Conservation (phyloP, 192 early-diverging fungal genomes). For the Coemansia aciculifera region DNA sequence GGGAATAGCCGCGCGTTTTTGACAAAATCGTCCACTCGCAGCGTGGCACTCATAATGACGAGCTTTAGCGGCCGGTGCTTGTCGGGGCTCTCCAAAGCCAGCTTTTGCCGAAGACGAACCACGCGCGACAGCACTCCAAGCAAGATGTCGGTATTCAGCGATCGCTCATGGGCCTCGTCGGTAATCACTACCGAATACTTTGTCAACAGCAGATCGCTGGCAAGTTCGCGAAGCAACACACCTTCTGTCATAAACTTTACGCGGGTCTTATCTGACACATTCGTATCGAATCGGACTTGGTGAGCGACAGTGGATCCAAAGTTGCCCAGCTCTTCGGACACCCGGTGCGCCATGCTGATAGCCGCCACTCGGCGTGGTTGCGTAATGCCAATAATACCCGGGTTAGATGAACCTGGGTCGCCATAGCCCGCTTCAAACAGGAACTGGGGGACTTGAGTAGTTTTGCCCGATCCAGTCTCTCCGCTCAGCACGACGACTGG, state of each 20-base stretch:
- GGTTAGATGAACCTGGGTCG: conserved; percentile 70
- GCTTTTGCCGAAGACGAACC: conserved; percentile 71
- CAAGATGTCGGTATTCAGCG: conserved; percentile 95
- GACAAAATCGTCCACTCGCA: conserved; percentile 96
- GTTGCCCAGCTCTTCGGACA: conserved; percentile 85
- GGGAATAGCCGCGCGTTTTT: conserved; percentile 80
- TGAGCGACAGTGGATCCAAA: conserved; percentile 61
- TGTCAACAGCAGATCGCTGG: conserved; percentile 81
- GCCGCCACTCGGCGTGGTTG: conserved; percentile 98
- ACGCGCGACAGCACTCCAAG: conserved; percentile 96
- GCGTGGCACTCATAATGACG: conserved; percentile 98
- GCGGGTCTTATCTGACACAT: conserved; percentile 68
- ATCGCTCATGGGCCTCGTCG: conserved; percentile 99
- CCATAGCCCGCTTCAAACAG: conserved; percentile 98
- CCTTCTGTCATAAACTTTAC: conserved; percentile 99
- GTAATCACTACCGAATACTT: conserved; percentile 96
- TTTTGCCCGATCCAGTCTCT: conserved; percentile 97
- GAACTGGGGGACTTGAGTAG: conserved; percentile 97
- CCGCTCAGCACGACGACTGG: conserved; percentile 92
- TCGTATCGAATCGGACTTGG: conserved; percentile 91
- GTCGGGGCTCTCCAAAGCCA: conserved; percentile 24
- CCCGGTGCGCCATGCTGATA: conserved; percentile 93
- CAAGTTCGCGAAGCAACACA: conserved; percentile 92
- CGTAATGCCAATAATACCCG: conserved; percentile 95
- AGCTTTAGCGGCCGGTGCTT: conserved; percentile 77